These are phyloP conservation scores for Sugiyamaella mastotermitis DNA, from an alignment of 805 yeast species.

Conservation along the genomic window DNA sequence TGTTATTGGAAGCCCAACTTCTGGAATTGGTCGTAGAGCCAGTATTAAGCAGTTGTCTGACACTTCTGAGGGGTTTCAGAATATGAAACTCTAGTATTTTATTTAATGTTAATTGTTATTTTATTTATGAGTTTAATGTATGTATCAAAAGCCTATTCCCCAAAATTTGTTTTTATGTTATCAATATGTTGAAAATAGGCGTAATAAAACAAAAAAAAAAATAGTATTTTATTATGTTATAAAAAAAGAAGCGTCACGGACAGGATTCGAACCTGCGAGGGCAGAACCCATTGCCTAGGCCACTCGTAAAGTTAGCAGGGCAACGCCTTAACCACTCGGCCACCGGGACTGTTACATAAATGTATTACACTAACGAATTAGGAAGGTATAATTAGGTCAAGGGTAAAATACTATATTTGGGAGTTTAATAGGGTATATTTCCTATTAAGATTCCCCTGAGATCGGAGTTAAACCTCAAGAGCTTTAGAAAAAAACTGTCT, in stretches of 20 bases:
- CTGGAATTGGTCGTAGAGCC: slow-evolving; percentile 11
- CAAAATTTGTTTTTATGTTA: neutral
- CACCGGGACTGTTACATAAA: no score
- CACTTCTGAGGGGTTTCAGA: slow-evolving; percentile 22
- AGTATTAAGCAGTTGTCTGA: slow-evolving; percentile 21
- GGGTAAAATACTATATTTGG: no score
- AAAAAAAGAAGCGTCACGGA: slow-evolving; percentile 83
- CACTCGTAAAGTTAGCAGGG: slow-evolving; percentile 56
- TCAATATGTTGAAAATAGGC: neutral
- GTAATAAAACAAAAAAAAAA: neutral
- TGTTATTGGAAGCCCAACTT: slow-evolving; percentile 15
- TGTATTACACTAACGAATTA: no score
- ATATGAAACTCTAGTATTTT: slow-evolving; percentile 15
- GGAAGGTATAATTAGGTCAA: no score
- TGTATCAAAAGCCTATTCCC: neutral
- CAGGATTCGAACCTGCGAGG: slow-evolving; percentile 99
- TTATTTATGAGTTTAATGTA: neutral
- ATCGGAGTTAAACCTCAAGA: no score
- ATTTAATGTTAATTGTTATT: neutral
- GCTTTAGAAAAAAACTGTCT: no score
- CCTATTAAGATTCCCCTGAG: no score
- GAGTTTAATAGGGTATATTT: no score
- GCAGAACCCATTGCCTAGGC: slow-evolving; percentile 79
- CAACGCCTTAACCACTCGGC: slow-evolving; percentile 94
- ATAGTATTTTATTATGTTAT: no score